Percentiles rank a stretch among this genome's conserved stretches.
Evolutionary conservation across 257 asterid species (phyloP).

Genomic region (Solanum neorickii): DNA sequence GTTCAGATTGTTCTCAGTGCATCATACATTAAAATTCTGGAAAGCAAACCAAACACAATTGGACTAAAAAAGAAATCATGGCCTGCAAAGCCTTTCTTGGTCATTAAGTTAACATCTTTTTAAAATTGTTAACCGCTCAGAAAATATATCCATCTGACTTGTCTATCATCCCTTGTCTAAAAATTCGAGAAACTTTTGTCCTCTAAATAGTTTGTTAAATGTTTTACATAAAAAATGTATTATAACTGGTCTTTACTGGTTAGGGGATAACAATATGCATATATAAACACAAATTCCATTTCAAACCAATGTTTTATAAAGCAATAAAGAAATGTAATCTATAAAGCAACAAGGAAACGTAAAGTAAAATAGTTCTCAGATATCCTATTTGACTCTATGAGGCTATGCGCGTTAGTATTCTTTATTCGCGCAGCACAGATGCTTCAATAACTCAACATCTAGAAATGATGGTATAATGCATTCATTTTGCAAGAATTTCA

Average conservation of each 20-base stretch:
- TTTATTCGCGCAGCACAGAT: not conserved
- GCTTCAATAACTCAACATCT: not conserved
- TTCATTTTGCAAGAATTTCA: not conserved
- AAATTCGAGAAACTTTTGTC: not conserved
- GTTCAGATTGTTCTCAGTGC: not conserved
- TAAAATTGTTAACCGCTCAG: not conserved
- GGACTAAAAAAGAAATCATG: not conserved
- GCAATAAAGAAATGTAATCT: not conserved
- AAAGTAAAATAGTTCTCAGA: not conserved
- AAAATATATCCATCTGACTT: not conserved
- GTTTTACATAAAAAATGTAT: not conserved
- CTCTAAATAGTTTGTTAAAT: not conserved
- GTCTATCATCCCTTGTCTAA: not conserved
- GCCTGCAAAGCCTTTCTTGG: not conserved
- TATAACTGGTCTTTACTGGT: not conserved
- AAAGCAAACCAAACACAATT: not conserved
- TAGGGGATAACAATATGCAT: not conserved
- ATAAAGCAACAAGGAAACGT: not conserved
- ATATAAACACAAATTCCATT: not conserved
- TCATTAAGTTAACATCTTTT: not conserved
- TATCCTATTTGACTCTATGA: not conserved
- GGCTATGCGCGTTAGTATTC: not conserved
- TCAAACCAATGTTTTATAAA: not conserved
- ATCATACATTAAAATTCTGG: not conserved
- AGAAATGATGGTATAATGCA: not conserved